Evolutionary conservation across 768 basidiomycete genomes (phyloP).

Genomic region (Termitomyces sp.): DNA sequence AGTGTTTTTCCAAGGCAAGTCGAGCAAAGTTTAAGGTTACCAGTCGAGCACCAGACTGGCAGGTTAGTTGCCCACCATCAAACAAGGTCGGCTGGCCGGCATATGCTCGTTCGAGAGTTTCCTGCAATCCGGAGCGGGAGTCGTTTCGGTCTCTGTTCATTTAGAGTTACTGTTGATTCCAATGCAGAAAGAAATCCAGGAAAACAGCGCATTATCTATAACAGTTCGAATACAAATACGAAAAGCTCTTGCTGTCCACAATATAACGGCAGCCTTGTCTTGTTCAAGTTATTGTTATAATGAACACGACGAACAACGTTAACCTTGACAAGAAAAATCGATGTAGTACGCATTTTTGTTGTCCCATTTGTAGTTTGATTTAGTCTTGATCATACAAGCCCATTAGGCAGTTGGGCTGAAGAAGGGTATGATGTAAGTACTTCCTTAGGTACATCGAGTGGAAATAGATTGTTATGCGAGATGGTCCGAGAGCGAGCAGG

Average conservation of each 20-base stretch:
- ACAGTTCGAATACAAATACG: not conserved
- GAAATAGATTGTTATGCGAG: no score
- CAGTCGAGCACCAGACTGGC: not conserved
- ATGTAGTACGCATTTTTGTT: not conserved
- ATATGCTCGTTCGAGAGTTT: not conserved
- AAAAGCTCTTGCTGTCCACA: not conserved
- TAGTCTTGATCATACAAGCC: not conserved
- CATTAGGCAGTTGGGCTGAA: not conserved
- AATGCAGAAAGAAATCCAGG: not conserved
- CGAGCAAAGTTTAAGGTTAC: conserved; percentile 1
- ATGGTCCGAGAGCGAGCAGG: no score
- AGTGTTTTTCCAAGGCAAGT: not conserved
- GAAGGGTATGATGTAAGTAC: no score
- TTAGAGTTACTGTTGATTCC: not conserved
- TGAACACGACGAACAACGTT: no score
- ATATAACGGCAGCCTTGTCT: not conserved
- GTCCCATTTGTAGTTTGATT: not conserved
- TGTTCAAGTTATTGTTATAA: not conserved
- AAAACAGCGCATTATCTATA: not conserved
- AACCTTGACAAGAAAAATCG: no score
- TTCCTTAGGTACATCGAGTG: no score
- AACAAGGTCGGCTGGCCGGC: not conserved
- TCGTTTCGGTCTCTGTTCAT: not conserved
- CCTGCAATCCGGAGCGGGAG: not conserved
- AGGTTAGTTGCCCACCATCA: not conserved